Evolutionary conservation across 2,329 filamentous ascomycete species (phyloP).

Genomic region (Westerdykella sp.): DNA sequence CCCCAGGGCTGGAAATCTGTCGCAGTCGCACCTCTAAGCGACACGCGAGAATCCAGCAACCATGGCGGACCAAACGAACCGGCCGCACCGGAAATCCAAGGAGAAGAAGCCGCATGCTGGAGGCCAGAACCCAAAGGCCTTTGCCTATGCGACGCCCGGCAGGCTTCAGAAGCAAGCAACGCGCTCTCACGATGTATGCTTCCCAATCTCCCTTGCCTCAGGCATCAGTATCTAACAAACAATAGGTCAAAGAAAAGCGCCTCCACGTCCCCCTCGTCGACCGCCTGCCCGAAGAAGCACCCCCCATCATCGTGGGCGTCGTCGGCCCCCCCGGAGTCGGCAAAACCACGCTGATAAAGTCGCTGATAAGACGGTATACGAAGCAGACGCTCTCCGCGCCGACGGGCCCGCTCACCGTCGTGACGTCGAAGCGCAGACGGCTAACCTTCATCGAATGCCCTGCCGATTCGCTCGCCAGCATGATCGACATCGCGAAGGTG

Average conservation of each 20-base stretch:
- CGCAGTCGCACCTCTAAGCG: not conserved
- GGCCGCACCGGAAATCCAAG: conserved; percentile 79
- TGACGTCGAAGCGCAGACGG: conserved; percentile 91
- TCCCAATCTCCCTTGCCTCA: not conserved
- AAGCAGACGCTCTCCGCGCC: conserved; percentile 91
- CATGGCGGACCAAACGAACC: conserved; percentile 69
- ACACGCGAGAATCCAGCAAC: not conserved
- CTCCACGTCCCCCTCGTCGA: conserved; percentile 96
- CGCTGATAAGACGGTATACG: conserved; percentile 84
- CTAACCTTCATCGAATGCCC: conserved; percentile 96
- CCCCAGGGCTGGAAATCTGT: too few species aligned
- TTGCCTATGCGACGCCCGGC: conserved; percentile 76
- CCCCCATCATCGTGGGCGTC: conserved; percentile 85
- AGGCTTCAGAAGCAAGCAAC: conserved; percentile 70
- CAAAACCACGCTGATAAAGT: conserved; percentile 94
- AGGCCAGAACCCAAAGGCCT: conserved; percentile 82
- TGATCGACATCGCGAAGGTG: conserved; percentile 96
- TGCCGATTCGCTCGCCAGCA: conserved; percentile 84
- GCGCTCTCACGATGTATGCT: conserved; percentile 61
- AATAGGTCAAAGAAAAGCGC: conserved; percentile 84
- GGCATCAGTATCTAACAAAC: not conserved
- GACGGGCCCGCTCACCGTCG: conserved; percentile 86
- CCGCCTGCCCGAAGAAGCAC: conserved; percentile 88
- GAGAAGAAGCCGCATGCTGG: conserved; percentile 76
- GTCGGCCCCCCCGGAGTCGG: conserved; percentile 91